Conservation (phyloP, 495 filamentous ascomycete species). For the Mytilinidion resinicola region DNA sequence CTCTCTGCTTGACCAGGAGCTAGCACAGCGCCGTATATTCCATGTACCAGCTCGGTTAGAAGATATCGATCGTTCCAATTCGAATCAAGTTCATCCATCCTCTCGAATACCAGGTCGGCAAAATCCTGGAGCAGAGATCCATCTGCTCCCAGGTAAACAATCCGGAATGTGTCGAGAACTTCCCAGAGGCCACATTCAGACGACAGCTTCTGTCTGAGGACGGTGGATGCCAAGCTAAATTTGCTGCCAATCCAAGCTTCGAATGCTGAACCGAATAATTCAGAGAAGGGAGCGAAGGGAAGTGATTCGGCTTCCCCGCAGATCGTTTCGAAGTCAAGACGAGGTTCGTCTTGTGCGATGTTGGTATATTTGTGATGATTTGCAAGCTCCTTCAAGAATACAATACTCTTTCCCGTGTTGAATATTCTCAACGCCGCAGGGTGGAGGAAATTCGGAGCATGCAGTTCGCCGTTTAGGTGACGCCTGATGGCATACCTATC, state of each 20-base stretch:
- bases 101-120: constrained; percentile 64
- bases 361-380: constrained; percentile 15
- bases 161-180: constrained; percentile 60
- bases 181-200: constrained; percentile 59
- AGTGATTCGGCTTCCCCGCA: constrained; percentile 37
- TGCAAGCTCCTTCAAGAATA: constrained; percentile 66
- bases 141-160: constrained; percentile 68
- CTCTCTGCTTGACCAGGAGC: constrained; percentile 50
- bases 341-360: constrained; percentile 30
- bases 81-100: constrained; percentile 58
- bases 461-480: constrained; percentile 47
- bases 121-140: constrained; percentile 58
- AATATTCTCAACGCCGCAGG: constrained; percentile 64
- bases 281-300: constrained; percentile 63
- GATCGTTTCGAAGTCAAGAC: constrained; percentile 51
- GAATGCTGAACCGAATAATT: constrained; percentile 63
- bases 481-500: constrained; percentile 60
- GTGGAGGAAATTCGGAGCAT: constrained; percentile 69
- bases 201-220: constrained; percentile 61
- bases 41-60: constrained; percentile 71
- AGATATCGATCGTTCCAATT: constrained; percentile 79
- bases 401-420: constrained; percentile 78
- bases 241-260: constrained; percentile 64
- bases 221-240: constrained; percentile 58
- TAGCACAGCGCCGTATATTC: constrained; percentile 49